Evolutionary conservation across 345 rosid species (phyloP), one percentile per base, ranked within the genome.

Genomic region (Ricinus communis): DNA sequence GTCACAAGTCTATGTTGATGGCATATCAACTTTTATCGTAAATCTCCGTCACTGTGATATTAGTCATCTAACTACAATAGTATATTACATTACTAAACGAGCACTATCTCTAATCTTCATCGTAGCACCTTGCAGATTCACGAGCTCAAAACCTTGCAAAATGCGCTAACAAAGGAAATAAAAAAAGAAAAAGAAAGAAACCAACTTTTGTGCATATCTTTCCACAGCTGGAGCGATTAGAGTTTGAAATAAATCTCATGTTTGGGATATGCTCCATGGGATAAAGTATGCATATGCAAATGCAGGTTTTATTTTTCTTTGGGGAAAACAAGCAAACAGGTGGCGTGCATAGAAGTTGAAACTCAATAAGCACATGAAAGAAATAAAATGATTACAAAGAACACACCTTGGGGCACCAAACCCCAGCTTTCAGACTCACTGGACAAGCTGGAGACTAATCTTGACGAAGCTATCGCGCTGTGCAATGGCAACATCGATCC

Each of bases 351-450:
- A 24, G 12, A 61, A 2, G 5, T 9, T 5, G 30, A 8, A 46
- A 21, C 30, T 21, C 1, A 25, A 18, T 45, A 25, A 53, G 6
- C 6, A 6, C 27, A 11, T 0, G 6, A 16, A 11, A 53, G 7
- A 53, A 43, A 11, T n/a, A 16, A n/a, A 21, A 3, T 15, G 5
- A 61, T 49, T 14, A 14, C 1, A 18, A 49, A 30, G 5, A 41
- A 60, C 9, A 51, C 18, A 88, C 97, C 94, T 87, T 87, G 92
- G 83, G 90, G 91, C 72, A 89, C 97, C 59, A 91, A 70, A 70
- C 86, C 86, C 93, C 89, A 88, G 75, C 85, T 71, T 46, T 66
- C 82, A 65, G 87, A 82, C 65, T 79, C 91, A 51, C 77, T 66
- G 14, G 93, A 74, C 86, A 88, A 83, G 76, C 87, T 84, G 51